These are phyloP conservation scores for Barnettozyma siamensis DNA, from an alignment of 805 yeast species.

Conservation along the genomic window DNA sequence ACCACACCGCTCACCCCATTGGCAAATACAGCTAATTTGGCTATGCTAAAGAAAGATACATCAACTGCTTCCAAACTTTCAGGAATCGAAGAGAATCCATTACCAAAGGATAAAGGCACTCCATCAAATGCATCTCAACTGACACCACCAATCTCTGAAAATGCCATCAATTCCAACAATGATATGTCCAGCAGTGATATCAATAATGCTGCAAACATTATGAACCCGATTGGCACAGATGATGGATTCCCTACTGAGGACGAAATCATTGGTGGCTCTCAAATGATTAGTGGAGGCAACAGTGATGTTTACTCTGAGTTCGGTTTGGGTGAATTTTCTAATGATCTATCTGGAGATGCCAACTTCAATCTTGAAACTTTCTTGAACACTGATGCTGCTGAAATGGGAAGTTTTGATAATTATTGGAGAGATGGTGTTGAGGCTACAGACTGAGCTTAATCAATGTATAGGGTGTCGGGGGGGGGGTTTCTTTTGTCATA, in stretches of 20 bases:
- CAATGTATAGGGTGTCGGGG: too few species aligned
- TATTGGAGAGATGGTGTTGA: constrained; percentile 39
- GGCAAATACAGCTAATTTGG: constrained; percentile 4
- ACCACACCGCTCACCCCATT: constrained; percentile 7
- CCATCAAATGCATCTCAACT: constrained; percentile 21
- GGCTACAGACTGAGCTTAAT: constrained; percentile 34
- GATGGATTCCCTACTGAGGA: constrained; percentile 8
- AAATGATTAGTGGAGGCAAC: constrained; percentile 16
- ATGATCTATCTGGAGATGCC: constrained; percentile 29
- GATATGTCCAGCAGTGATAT: neutral
- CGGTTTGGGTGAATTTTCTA: constrained; percentile 26
- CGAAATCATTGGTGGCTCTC: constrained; percentile 14
- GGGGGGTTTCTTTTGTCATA: too few species aligned
- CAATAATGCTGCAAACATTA: constrained; percentile 1
- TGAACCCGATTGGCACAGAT: constrained; percentile 5
- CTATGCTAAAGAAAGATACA: constrained; percentile 9
- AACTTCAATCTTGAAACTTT: constrained; percentile 41
- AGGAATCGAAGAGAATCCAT: constrained; percentile 10
- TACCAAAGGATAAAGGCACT: constrained; percentile 6
- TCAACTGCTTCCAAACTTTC: constrained; percentile 12
- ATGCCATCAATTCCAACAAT: constrained; percentile 15
- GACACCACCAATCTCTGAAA: constrained; percentile 27
- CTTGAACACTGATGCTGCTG: constrained; percentile 35
- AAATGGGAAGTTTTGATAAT: constrained; percentile 28
- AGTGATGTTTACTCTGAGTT: constrained; percentile 31